Conservation (phyloP, 2,329 filamentous ascomycete species). For the Trichoderma polysporum region DNA sequence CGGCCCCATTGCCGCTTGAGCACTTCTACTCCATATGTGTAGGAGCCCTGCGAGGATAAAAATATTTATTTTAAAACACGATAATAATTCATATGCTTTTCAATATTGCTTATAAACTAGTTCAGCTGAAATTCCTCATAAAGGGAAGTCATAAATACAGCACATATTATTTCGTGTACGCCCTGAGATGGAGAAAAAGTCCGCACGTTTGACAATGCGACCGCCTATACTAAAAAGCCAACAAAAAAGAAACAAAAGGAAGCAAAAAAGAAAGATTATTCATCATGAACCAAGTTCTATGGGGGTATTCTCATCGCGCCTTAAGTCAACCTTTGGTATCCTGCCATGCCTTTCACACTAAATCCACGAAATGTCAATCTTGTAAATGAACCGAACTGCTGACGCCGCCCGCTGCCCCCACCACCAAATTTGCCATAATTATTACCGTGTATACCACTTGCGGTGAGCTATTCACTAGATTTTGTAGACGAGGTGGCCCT, state of each 20-base stretch:
- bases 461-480: constrained; percentile 4
- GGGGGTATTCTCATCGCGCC: constrained; percentile 15
- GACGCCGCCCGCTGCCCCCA: constrained; percentile 12
- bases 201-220: background rate
- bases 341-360: constrained; percentile 17
- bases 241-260: background rate
- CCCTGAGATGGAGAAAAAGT: background rate
- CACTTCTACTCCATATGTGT: background rate
- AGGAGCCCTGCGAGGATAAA: background rate
- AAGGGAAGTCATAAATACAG: too few relatives aligned
- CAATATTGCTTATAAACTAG: too few relatives aligned
- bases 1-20: background rate
- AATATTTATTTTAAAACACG: background rate
- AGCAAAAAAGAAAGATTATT: background rate
- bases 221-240: background rate
- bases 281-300: constrained; percentile 5
- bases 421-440: background rate
- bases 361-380: constrained; percentile 14
- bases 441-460: background rate
- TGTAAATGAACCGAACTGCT: constrained; percentile 16
- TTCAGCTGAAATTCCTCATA: too few relatives aligned
- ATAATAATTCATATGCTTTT: too few relatives aligned
- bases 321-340: constrained; percentile 16
- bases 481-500: constrained; percentile 10
- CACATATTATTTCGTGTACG: background rate